These are phyloP conservation scores for Corchorus capsularis DNA, from an alignment of 345 rosid species.

Conservation along the genomic window DNA sequence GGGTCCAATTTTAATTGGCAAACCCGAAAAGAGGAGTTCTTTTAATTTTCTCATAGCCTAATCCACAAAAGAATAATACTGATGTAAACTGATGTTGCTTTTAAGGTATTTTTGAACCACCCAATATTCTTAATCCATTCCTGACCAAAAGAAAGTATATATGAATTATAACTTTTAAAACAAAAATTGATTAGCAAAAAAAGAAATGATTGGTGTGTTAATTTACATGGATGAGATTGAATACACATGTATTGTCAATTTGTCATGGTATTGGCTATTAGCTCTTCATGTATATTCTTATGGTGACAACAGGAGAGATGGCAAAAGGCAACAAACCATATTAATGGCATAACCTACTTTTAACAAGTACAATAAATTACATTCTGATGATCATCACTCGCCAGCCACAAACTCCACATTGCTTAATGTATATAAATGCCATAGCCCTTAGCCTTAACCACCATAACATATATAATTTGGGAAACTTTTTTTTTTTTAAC, in stretches of 20 bases:
- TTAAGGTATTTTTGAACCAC: too few species aligned
- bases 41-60: too few species aligned
- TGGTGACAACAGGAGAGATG: neutral
- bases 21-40: too few species aligned
- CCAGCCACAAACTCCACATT: neutral
- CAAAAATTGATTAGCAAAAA: neutral
- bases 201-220: neutral
- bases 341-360: neutral
- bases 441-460: neutral
- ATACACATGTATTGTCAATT: neutral
- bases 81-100: too few species aligned
- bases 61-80: too few species aligned
- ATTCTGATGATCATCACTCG: too few species aligned
- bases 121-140: too few species aligned
- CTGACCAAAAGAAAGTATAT: too few species aligned
- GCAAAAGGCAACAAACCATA: conserved; percentile 12
- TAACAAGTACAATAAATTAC: neutral
- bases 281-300: conserved; percentile 3
- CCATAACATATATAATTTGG: neutral
- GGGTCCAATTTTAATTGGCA: too few species aligned
- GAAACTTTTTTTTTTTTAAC: too few species aligned
- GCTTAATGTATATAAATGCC: conserved; percentile 1
- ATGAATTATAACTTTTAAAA: neutral
- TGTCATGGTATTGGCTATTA: conserved; percentile 12
- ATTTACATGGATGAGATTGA: conserved; percentile 17